Evolutionary conservation across 805 yeast genomes (phyloP).

Genomic region (Saturnispora ahearnii): DNA sequence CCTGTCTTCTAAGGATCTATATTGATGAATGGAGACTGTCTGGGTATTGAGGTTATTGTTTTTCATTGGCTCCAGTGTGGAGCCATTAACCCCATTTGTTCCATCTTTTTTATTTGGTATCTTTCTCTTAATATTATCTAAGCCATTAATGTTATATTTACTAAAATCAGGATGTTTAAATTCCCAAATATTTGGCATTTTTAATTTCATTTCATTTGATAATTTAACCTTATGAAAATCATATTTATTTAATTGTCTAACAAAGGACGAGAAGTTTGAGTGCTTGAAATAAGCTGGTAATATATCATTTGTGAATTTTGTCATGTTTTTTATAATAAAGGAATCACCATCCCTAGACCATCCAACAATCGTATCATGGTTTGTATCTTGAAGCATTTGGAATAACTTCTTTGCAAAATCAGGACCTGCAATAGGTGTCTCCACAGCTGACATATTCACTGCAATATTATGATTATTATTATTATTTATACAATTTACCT

Average conservation of each 20-base stretch:
- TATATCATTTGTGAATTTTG: conserved; percentile 80
- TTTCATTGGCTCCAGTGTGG: too few relatives aligned
- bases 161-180: conserved; percentile 86
- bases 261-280: conserved; percentile 89
- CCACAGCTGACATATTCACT: background rate
- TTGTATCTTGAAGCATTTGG: conserved; percentile 76
- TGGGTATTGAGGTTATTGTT: conserved; percentile 5
- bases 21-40: conserved; percentile 18
- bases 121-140: conserved; percentile 83
- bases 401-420: conserved; percentile 74
- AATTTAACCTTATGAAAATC: conserved; percentile 94
- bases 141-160: conserved; percentile 62
- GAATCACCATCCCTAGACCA: conserved; percentile 86
- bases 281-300: conserved; percentile 92
- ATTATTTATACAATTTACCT: background rate
- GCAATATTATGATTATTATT: background rate
- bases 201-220: conserved; percentile 54
- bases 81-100: background rate
- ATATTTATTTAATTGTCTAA: conserved; percentile 90
- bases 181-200: conserved; percentile 73
- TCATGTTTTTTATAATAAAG: conserved; percentile 83
- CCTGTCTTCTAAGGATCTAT: conserved; percentile 21
- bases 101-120: conserved; percentile 40
- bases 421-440: conserved; percentile 13
- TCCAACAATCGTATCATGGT: conserved; percentile 64